Percentiles rank a stretch among this genome's conserved stretches.
Evolutionary conservation across 1,139 yeast species (phyloP).

Genomic region (Saccharomyces hybrid): DNA sequence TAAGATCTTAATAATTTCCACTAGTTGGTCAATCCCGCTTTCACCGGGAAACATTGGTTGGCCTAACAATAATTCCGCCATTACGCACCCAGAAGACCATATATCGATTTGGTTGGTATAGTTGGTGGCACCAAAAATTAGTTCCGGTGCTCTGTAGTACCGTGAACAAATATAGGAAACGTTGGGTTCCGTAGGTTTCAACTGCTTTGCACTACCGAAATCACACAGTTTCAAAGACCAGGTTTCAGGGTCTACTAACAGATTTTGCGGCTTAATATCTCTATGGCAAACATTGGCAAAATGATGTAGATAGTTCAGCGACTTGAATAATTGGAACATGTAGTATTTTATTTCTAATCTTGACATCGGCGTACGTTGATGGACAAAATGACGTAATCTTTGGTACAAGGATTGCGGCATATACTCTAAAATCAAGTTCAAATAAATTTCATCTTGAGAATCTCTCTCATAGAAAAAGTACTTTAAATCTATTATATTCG

Average conservation of each 20-base stretch:
- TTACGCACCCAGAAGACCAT: slow-evolving; percentile 98
- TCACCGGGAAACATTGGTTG: slow-evolving; percentile 98
- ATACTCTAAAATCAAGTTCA: slow-evolving; percentile 82
- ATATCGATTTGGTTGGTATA: slow-evolving; percentile 96
- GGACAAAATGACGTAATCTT: slow-evolving; percentile 78
- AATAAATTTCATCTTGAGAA: slow-evolving; percentile 50
- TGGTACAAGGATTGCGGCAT: slow-evolving; percentile 93
- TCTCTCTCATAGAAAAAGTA: slow-evolving; percentile 79
- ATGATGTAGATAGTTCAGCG: slow-evolving; percentile 85
- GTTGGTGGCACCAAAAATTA: slow-evolving; percentile 84
- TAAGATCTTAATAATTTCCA: slow-evolving; percentile 88
- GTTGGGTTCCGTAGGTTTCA: slow-evolving; percentile 85
- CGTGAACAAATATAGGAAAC: slow-evolving; percentile 95
- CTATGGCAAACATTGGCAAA: slow-evolving; percentile 86
- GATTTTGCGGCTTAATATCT: slow-evolving; percentile 94
- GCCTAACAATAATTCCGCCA: slow-evolving; percentile 92
- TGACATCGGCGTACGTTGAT: slow-evolving; percentile 74
- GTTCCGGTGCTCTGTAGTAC: slow-evolving; percentile 92
- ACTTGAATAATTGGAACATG: slow-evolving; percentile 86
- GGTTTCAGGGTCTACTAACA: slow-evolving; percentile 75
- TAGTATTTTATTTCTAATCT: slow-evolving; percentile 79
- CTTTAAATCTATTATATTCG: slow-evolving; percentile 80
- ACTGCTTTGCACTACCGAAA: slow-evolving; percentile 93
- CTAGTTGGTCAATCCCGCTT: slow-evolving; percentile 93
- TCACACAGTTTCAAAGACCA: slow-evolving; percentile 89